Evolutionary conservation across 2,329 filamentous ascomycete species (phyloP), one percentile per base, ranked within the genome.

Genomic region (Ascochyta clinopodiicola): DNA sequence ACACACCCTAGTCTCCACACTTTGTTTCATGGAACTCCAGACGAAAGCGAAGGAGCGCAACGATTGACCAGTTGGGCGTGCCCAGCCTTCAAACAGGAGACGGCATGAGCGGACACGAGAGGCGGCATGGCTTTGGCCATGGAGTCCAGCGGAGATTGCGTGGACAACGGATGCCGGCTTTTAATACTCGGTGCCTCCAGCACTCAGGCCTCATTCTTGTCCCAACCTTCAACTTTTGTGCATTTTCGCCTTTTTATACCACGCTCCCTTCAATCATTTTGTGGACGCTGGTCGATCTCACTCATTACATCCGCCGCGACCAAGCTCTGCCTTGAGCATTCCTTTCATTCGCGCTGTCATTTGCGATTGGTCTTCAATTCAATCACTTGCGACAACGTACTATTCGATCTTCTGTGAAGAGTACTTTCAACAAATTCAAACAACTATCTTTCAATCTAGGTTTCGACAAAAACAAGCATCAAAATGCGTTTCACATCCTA

Each of bases 1-100:
- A 73, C 63, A 68, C 71, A 43, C 52, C 60, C 71, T 71, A 72
- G 68, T 60, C 61, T 63, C 70, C 69, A 73, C 70, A 44, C 27
- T 56, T 56, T 57, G 68, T 66, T 69, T 72, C 62, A 65, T 67
- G 66, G 69, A 73, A 73, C 70, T 67, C 60, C 62, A 64, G 46
- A 62, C 49, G 60, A 61, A 56, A 48, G 48, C 56, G 49, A 63
- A 60, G 56, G 57, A 64, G 60, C 58, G 48, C 55, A 54, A 37
- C 57, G 51, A 57, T 63, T 58, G 56, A 66, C 70, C 71, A 72
- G 57, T 69, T 50, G 17, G 36, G 40, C 62, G 67, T 50, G 49
- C 51, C 43, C 51, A 57, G 44, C 52, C 27, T 58, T 45, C 52
- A 68, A 65, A 68, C 64, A 64, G 61, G 66, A 68, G 64, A 51